phyloP scores from a whole-genome alignment of 164 flowering plant genomes.

The Tinospora cordifolia region DNA sequence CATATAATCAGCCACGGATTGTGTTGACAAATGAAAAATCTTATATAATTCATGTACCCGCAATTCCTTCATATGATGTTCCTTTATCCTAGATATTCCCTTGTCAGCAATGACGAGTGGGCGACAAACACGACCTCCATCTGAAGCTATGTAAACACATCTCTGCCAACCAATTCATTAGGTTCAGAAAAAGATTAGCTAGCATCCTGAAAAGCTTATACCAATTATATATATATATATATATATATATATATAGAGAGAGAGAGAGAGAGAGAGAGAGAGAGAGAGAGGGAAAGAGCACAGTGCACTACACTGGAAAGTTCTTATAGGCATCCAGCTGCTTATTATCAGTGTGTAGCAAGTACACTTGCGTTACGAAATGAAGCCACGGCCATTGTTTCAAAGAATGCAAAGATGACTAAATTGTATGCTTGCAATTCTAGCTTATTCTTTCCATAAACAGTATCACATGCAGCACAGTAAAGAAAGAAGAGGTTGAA shows the following conservation, averaged over 20 bases:
- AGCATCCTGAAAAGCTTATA: background rate
- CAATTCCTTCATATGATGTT: constrained; percentile 87
- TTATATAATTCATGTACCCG: constrained; percentile 33
- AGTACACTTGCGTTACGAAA: background rate
- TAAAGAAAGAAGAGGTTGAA: no score
- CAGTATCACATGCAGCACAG: no score
- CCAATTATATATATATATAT: background rate
- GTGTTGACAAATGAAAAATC: background rate
- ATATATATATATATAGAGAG: no score
- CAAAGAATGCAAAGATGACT: background rate
- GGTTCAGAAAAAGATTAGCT: background rate
- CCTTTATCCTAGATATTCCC: constrained; percentile 80
- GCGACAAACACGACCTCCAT: constrained; percentile 99
- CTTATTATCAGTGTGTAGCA: background rate
- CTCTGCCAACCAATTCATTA: constrained; percentile 38
- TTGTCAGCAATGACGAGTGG: constrained; percentile 95
- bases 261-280: no score
- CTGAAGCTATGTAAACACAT: constrained; percentile 90
- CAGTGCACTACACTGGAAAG: background rate
- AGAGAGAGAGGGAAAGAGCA: no score
- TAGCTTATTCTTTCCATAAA: background rate
- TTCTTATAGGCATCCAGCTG: background rate
- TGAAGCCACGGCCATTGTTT: background rate
- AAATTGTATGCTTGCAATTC: background rate
- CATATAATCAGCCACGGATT: background rate